A percentile compares a stretch with the other conserved stretches of the same genome.
These are phyloP conservation scores for Coniosporium tulheliwenetii DNA, from an alignment of 2,329 filamentous ascomycete species.

Conservation along the genomic window DNA sequence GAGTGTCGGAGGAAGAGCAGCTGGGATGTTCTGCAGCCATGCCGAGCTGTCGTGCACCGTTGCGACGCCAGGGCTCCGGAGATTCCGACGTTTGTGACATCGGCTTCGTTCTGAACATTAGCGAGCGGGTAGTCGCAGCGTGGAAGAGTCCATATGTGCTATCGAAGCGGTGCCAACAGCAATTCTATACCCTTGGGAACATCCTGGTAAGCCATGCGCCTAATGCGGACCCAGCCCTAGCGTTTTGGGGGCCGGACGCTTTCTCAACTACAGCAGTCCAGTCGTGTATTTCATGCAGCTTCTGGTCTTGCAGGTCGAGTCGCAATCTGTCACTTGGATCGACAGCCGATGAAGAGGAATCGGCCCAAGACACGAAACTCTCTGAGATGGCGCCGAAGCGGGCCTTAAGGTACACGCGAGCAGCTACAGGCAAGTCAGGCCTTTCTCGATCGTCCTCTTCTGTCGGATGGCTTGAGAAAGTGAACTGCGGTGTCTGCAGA, in stretches of 20 bases:
- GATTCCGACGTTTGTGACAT: no score
- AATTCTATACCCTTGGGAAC: not conserved
- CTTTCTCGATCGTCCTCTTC: conserved; percentile 30
- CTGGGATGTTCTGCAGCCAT: no score
- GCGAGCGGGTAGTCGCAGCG: no score
- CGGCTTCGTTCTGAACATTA: no score
- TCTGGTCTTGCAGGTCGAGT: conserved; percentile 15
- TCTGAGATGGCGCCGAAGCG: not conserved
- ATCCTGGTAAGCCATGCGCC: not conserved
- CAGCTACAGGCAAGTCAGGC: conserved; percentile 30
- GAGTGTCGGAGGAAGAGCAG: no score
- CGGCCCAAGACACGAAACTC: not conserved
- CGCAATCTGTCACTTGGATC: not conserved
- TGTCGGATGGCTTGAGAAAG: conserved; percentile 38
- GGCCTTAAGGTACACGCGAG: not conserved
- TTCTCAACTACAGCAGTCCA: conserved; percentile 13
- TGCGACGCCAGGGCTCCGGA: no score
- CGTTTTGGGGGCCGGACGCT: not conserved
- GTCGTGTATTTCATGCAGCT: conserved; percentile 33
- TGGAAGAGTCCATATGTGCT: no score
- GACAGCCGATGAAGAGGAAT: not conserved
- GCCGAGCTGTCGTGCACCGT: no score
- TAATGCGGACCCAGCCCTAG: not conserved
- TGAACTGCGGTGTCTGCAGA: conserved; percentile 73
- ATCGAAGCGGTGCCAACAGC: no score